Base-by-base conservation (phyloP, 1,139 yeast species). In the Blastobotrys arbuscula region DNA sequence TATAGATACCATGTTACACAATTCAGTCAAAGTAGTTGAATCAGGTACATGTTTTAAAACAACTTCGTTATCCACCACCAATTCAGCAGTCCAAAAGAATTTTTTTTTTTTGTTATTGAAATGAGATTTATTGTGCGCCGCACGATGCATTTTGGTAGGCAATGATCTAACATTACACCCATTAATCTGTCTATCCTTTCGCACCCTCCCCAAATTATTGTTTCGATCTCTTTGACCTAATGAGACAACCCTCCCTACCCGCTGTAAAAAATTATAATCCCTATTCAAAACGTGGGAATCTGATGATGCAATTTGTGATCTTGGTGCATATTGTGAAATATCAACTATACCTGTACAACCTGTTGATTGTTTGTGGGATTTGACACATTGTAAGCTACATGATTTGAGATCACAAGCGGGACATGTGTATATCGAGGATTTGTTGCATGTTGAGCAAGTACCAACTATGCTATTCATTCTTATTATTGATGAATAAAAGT, bases 61-160 rank as follows among this genome's bases (percentile, higher is more conserved):
- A 16, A 12, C 21, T 13, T 33, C 33, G 9, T 16, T 21, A 15
- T 42, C 34, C 5, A 18, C 20, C 24, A 10, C 4, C 16, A 77
- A 63, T 62, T 89, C 95, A 0, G 88, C 65, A 0, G 96, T 83
- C 96, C 97, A 89, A 19, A 77, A 76, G 41, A 77, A 83, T 24
- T 77, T 66, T 41, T 80, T 77, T 55, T 73, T 69, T 56, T 78
- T 76, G 62, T 81, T 81, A 59, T 87, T 92, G 74, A 81, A 85
- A 1, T 84, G 82, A 0, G 92, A 78, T 59, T 82, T 84, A 62
- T 90, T 90, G 50, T 71, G 64, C 9, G 64, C 59, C 2, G 88
- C 74, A 48, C 96, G 69, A 23, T 81, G 75, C 95, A 89, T 86
- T 0, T 95, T 96, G 15, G 71, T 67, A 0, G 96, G 96, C 26